Evolutionary conservation across 257 asterid genomes (phyloP), one percentile per base, ranked within the genome.

Genomic region (Nicotiana tomentosiformis): DNA sequence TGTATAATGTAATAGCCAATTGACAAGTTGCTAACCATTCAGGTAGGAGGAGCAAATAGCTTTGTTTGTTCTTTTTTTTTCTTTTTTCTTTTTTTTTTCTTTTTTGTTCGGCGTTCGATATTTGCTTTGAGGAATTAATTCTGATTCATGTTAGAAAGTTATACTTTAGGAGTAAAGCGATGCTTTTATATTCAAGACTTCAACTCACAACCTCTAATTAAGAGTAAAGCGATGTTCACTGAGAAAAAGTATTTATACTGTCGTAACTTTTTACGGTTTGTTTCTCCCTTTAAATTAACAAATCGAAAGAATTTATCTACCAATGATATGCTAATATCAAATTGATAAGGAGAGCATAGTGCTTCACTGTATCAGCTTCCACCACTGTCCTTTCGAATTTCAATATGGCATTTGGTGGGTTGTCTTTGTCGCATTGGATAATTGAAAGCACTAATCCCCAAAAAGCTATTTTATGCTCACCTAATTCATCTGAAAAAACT

Each of bases 361-460:
- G 94, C 87, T 87, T 81, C 86, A 77, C 89, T 93, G 84, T 88
- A 84, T 90, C 88, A 43, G 49, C 49, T 82, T 89, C 93, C 94
- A 91, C 95, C 84, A 89, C 43, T 87, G 90, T 88, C 89, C 65
- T 87, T 84, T 43, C 49, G 11, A 43, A 43, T 43, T 7, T 86
- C 81, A 85, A 89, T 51, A 88, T 91, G 91, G 93, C 83, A 86
- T 91, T 94, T 89, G 98, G 93, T 89, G 87, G 80, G 82, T 88
- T 61, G 84, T 83, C 83, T 77, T 86, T 90, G 92, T 90, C 94
- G 84, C 84, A 82, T 58, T 81, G 88, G 91, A 89, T 89, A 88
- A 88, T 90, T 89, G 90, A 81, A 62, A 81, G 86, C 91, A 89
- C 91, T 85, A 89, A 56, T 53, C 77, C 83, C 84, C 86, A 85